Percentiles rank a stretch among this genome's conserved stretches.
These are phyloP conservation scores for Fusarium denticulatum DNA, from an alignment of 2,329 filamentous ascomycete genomes.

Conservation along the genomic window DNA sequence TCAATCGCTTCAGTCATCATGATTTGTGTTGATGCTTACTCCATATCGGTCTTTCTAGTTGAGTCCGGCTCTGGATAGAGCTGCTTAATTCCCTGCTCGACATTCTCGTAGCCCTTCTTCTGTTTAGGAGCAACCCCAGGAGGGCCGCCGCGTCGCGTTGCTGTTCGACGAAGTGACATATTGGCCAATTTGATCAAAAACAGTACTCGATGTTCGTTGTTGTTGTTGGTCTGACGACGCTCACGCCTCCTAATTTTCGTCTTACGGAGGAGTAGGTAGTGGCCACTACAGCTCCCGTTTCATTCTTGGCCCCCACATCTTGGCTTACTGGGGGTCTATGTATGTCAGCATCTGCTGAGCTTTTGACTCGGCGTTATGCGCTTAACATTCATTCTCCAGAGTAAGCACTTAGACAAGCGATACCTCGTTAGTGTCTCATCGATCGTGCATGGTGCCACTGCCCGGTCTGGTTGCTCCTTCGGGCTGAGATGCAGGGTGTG, in stretches of 20 bases:
- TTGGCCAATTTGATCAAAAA: not conserved
- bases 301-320: constrained; percentile 19
- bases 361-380: not conserved
- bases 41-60: constrained; percentile 48
- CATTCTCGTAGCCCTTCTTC: constrained; percentile 50
- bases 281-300: not conserved
- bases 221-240: not conserved
- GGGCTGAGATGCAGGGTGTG: not conserved
- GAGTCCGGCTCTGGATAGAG: constrained; percentile 48
- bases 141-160: constrained; percentile 41
- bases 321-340: not conserved
- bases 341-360: not conserved
- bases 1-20: not conserved
- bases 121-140: constrained; percentile 18
- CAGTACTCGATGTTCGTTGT: not conserved
- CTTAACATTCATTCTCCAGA: not conserved
- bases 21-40: constrained; percentile 29
- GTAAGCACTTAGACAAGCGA: not conserved
- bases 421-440: not conserved
- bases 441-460: not conserved
- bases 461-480: not conserved
- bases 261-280: not conserved
- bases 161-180: constrained; percentile 26
- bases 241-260: not conserved
- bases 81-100: constrained; percentile 53